Evolutionary conservation across 495 filamentous ascomycete genomes (phyloP).

Genomic region (Glonium stellatum): DNA sequence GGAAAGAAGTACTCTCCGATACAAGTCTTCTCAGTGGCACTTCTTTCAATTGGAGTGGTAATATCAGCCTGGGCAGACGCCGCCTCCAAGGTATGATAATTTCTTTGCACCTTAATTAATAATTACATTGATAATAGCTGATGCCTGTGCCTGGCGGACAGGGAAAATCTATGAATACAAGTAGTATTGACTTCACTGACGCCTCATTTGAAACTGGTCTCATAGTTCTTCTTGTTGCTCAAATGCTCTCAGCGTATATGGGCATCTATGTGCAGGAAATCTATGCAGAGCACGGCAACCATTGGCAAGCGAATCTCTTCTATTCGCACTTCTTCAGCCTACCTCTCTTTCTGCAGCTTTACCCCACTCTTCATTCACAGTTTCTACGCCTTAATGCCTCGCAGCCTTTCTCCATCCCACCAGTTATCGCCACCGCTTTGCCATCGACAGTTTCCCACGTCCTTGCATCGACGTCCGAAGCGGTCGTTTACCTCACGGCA

Average conservation of each 20-base stretch:
- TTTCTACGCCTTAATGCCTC: conserved; percentile 45
- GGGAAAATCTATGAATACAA: conserved; percentile 34
- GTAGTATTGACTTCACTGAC: conserved; percentile 21
- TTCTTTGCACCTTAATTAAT: not conserved
- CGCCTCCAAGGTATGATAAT: conserved; percentile 57
- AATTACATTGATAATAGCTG: not conserved
- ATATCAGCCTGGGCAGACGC: conserved; percentile 84
- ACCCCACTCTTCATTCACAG: conserved; percentile 42
- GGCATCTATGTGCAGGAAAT: conserved; percentile 89
- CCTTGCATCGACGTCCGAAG: conserved; percentile 16
- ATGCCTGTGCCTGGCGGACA: conserved; percentile 9
- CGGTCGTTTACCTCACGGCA: conserved; percentile 25
- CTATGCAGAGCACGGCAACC: conserved; percentile 74
- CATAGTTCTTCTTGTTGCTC: conserved; percentile 75
- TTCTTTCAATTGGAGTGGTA: conserved; percentile 80
- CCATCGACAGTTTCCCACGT: conserved; percentile 12
- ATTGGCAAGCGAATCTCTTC: conserved; percentile 96
- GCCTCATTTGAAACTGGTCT: conserved; percentile 67
- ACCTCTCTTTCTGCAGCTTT: conserved; percentile 53
- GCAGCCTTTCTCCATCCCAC: conserved; percentile 12
- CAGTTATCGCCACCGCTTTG: conserved; percentile 7
- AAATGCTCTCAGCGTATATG: conserved; percentile 86
- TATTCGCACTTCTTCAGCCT: conserved; percentile 80
- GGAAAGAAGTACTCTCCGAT: conserved; percentile 74
- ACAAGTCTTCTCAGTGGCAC: conserved; percentile 69